Evolutionary conservation across 768 basidiomycete species (phyloP).

Genomic region (Fomitopsis pulvina): DNA sequence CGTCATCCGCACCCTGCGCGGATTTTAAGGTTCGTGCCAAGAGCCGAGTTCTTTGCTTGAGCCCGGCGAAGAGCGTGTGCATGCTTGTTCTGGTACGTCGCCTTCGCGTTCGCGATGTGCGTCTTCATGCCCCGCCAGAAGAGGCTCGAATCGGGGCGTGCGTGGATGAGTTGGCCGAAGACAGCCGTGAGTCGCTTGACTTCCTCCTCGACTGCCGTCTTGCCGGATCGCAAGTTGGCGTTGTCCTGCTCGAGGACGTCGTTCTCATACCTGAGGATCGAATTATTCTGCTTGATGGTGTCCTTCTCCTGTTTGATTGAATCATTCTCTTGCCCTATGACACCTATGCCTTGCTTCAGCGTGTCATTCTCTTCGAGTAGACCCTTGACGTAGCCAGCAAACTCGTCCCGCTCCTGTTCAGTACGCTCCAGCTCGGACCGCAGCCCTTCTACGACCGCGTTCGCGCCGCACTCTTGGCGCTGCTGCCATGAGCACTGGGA

Average conservation of each 20-base stretch:
- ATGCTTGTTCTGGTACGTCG: not conserved
- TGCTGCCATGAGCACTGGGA: no score
- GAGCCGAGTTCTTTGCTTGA: not conserved
- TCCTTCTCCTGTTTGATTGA: no score
- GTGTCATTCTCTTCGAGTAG: no score
- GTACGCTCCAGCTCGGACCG: no score
- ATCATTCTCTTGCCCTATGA: no score
- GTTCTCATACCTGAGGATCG: no score
- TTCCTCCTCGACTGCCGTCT: not conserved
- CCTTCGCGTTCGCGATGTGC: not conserved
- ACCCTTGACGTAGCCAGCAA: no score
- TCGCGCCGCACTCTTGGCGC: no score
- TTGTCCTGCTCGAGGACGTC: not conserved
- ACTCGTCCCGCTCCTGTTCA: no score
- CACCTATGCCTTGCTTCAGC: no score
- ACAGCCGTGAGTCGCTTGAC: not conserved
- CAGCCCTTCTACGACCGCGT: no score
- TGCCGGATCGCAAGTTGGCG: not conserved
- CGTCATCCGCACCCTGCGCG: not conserved
- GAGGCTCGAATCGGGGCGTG: not conserved
- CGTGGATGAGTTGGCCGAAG: not conserved
- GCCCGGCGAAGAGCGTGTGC: not conserved
- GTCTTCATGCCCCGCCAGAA: not conserved
- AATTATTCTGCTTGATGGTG: no score
- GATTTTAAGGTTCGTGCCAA: not conserved